Base-by-base conservation (phyloP, 192 early-diverging fungal species). In the Podila epigama region DNA sequence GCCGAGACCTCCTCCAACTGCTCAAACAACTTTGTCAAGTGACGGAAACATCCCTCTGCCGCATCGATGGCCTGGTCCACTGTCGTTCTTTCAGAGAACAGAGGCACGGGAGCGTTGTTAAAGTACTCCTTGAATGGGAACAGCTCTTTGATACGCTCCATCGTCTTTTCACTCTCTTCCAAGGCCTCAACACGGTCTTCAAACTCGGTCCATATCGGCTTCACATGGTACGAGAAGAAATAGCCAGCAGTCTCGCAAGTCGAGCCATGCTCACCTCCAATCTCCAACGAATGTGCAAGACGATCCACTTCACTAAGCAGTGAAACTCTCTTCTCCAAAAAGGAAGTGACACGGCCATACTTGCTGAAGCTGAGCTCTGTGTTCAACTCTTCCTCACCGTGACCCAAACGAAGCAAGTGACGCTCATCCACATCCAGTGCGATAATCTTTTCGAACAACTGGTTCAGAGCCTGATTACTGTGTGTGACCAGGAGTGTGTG, bases 381-480 rank as follows among this genome's bases (percentile, higher is more conserved):
- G 25, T 92, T 93, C 40, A 98, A 65, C 29, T 95, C 95, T 51
- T 94, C 96, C 58, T 95, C 91, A 57, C 97, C 97, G 33, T 98
- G 97, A 41, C 98, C 97, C 39, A 99, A 84, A 20, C 97, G 91
- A 32, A 99, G 82, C 56, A 99, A 80, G 79, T 99, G 97, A 9
- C 97, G 87, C 27, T 93, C 89, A 77, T 97, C 95, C 29, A 99
- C 97, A 75, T 98, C 94, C 59, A 94, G 77, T 5, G 84, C 89
- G 34, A 92, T 89, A 58, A 99, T 97, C 69, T 98, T 98, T 77
- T 94, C 96, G 69, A 99, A 99, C 40, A 99, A 86, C 60, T 99
- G 97, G 82, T 98, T 98, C 39, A 99, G 84, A n/a, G 97, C 97
- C 79, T 98, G 96, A 79, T 99, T 99, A 42, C 94, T 96, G 69